Percentiles rank a stretch among this genome's conserved stretches.
Conservation (phyloP, 2,329 filamentous ascomycete genomes). For the Fusarium redolens region DNA sequence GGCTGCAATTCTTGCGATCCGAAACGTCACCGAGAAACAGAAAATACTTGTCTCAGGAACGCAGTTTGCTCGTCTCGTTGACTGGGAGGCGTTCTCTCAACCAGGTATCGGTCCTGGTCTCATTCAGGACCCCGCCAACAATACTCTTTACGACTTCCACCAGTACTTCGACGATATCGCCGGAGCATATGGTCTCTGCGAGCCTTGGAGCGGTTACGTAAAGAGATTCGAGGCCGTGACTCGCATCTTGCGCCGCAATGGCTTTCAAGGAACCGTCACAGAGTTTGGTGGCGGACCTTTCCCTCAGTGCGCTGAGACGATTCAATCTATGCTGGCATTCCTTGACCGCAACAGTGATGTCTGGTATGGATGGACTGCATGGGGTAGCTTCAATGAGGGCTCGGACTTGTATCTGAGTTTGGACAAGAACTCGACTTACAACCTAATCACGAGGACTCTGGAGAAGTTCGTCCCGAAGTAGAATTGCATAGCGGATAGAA, state of each 20-base stretch:
- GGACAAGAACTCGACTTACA: background rate
- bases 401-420: conserved; percentile 1
- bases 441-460: background rate
- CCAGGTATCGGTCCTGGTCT: background rate
- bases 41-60: background rate
- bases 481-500: accelerated
- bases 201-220: background rate
- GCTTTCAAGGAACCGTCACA: background rate
- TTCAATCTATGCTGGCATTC: background rate
- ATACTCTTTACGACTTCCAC: conserved; percentile 1
- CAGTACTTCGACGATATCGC: background rate
- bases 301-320: background rate
- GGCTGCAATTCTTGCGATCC: background rate
- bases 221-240: background rate
- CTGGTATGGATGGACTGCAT: conserved; percentile 1
- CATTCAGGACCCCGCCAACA: background rate
- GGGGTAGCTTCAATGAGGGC: background rate
- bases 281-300: background rate
- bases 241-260: background rate
- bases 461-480: background rate
- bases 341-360: background rate
- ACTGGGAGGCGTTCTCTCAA: background rate
- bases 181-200: background rate
- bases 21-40: background rate
- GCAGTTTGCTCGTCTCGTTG: background rate